Evolutionary conservation across 176 grass and related monocot genomes (phyloP), one percentile per base, ranked within the genome.

Genomic region (Chrysopogon serrulatus): DNA sequence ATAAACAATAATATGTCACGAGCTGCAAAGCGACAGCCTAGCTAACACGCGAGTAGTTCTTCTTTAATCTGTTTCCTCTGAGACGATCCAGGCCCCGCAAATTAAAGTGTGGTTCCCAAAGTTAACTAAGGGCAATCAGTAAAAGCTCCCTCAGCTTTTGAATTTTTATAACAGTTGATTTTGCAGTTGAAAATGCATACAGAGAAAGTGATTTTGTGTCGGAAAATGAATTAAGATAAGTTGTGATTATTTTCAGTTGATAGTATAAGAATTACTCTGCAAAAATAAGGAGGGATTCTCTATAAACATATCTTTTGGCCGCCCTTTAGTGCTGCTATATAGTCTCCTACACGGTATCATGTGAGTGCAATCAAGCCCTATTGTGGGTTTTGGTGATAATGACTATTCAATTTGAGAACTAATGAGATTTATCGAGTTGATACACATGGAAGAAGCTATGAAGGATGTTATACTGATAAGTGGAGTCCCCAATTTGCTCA

Each of bases 21-120:
- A 75, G 68, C 74, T 68, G 48, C 88, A 83, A 79, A 83, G 80
- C 60, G 88, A 90, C 84, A 79, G 68, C 39, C 68, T 62, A n/a
- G n/a, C n/a, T n/a, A 83, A 68, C 84, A 31, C 44, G 37, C 32
- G 57, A 17, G 30, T n/a, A n/a, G n/a, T 41, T 44, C 83, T 68
- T 56, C 44, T 78, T 73, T 82, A 77, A 21, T 49, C n/a, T 33
- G 40, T 43, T 14, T 33, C 12, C 47, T 31, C 24, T 27, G 41
- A 34, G n/a, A n/a, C n/a, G 9, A 60, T 27, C 37, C n/a, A 56
- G 53, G 8, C 21, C 49, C 49, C 53, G n/a, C 21, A n/a, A n/a
- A n/a, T n/a, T n/a, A 56, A 23, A 56, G 8, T 10, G 53, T n/a
- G 53, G 53, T 10, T 56, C 8, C 21, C 53, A 54, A 54, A 54